Base-by-base conservation (phyloP, 2,329 filamentous ascomycete species). In the Epichloe coenophiala region DNA sequence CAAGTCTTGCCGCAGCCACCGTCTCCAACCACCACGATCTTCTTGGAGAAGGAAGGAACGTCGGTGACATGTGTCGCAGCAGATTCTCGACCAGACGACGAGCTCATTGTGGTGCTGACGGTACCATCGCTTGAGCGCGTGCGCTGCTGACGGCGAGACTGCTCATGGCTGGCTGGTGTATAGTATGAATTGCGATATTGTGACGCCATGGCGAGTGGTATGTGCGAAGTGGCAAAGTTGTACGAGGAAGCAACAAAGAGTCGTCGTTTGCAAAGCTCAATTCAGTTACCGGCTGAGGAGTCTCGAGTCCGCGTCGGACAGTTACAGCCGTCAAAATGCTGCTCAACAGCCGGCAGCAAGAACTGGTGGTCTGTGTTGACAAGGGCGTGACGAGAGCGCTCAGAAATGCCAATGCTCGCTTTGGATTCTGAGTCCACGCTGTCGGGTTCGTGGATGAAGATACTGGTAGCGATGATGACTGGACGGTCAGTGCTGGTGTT, bases 1-100 rank as follows among this genome's bases (percentile, higher is more conserved):
- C 93, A 98, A 8, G 93, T 98, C 81, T 98, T 98, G 61, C 93
- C 93, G 69, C 93, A 98, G 55, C 93, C 93, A 61, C 93, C 93
- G 68, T 98, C 93, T 55, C 93, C 93, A 44, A 98, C 93, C 48
- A 98, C 93, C 43, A 98, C 93, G 65, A 98, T 93, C 78, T 98
- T 98, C 77, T 98, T 98, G 59, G 91, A 97, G 71, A 93, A 96
- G 51, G 88, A 80, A 4, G 91, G 90, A 23, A 86, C 88, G 65
- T 95, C 88, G 47, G 91, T 96, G 69, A 91, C 80, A 67, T 88
- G 83, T 49, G 91, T 96, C 54, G 78, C 83, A 53, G 86, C 80
- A 45, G 86, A 90, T 67, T 90, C 83, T 63, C 83, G 77, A 60
- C 84, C 84, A 47, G 81, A 85, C 48, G 83, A 84, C 55, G 78